Percentiles rank a stretch among this genome's conserved stretches.
Conservation (phyloP, 169 alveolate species). For the Plasmodium cynomolgi region DNA sequence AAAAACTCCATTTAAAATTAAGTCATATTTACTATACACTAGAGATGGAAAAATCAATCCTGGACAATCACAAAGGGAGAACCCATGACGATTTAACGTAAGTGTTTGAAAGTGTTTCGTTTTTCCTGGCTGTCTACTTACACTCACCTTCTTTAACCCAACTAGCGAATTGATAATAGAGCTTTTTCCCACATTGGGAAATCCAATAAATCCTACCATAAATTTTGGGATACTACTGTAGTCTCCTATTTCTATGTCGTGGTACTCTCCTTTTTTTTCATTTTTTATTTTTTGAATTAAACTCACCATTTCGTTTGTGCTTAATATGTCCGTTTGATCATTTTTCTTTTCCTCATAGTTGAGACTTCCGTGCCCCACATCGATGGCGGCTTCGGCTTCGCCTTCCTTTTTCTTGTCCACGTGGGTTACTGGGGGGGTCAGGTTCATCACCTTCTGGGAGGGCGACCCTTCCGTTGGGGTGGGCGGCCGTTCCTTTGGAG, state of each 20-base stretch:
- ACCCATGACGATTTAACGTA: conserved; percentile 80
- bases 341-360: conserved; percentile 63
- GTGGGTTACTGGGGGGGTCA: neutral
- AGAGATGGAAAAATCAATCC: conserved; percentile 98
- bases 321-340: conserved; percentile 73
- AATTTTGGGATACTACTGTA: conserved; percentile 69
- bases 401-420: conserved; percentile 1
- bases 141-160: conserved; percentile 94
- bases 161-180: conserved; percentile 97
- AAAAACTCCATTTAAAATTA: conserved; percentile 96
- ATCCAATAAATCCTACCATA: conserved; percentile 98
- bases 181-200: conserved; percentile 99
- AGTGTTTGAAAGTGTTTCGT: conserved; percentile 98
- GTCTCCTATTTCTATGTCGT: conserved; percentile 55
- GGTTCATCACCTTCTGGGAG: neutral
- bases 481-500: no score
- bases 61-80: conserved; percentile 97
- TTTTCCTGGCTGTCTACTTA: conserved; percentile 98
- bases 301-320: conserved; percentile 76
- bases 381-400: neutral
- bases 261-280: conserved; percentile 25
- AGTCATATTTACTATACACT: conserved; percentile 95
- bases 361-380: conserved; percentile 67
- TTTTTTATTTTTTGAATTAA: conserved; percentile 73
- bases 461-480: neutral